Percentiles rank a stretch among this genome's conserved stretches.
Conservation (phyloP, 2,329 filamentous ascomycete species). For the Dichotomopilus funicola region DNA sequence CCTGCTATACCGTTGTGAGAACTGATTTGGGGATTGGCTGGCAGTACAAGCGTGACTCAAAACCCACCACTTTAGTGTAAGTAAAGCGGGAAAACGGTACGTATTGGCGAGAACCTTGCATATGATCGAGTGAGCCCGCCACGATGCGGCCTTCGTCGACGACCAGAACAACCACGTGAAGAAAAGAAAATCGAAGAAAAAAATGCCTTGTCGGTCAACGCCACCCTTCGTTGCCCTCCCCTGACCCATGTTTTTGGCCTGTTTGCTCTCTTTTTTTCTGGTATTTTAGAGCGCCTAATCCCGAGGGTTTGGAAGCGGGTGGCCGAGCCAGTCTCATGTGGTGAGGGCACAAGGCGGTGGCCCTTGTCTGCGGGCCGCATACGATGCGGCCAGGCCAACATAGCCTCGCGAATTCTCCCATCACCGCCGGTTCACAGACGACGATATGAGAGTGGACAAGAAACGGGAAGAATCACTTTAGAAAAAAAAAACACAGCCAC, state of each 20-base stretch:
- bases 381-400: slow-evolving; percentile 8
- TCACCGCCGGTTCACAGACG: neutral
- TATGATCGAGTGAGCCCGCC: neutral
- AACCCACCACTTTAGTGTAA: neutral
- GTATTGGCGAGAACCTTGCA: neutral
- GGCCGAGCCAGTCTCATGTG: neutral
- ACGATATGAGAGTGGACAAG: neutral
- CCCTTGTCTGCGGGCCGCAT: slow-evolving; percentile 3
- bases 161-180: neutral
- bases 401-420: slow-evolving; percentile 2
- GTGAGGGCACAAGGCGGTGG: neutral
- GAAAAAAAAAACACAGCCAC: neutral
- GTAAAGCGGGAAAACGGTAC: neutral
- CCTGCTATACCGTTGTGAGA: no score
- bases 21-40: no score
- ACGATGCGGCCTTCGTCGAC: slow-evolving; percentile 4
- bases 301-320: neutral
- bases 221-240: neutral
- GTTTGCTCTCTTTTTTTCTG: neutral
- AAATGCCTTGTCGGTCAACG: neutral
- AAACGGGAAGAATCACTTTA: neutral
- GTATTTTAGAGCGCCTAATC: neutral
- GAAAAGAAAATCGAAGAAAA: neutral
- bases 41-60: neutral
- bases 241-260: no score